Percentiles rank a stretch among this genome's conserved stretches.
These are phyloP conservation scores for Lachancea meyersii DNA, from an alignment of 805 yeast species.

Conservation along the genomic window DNA sequence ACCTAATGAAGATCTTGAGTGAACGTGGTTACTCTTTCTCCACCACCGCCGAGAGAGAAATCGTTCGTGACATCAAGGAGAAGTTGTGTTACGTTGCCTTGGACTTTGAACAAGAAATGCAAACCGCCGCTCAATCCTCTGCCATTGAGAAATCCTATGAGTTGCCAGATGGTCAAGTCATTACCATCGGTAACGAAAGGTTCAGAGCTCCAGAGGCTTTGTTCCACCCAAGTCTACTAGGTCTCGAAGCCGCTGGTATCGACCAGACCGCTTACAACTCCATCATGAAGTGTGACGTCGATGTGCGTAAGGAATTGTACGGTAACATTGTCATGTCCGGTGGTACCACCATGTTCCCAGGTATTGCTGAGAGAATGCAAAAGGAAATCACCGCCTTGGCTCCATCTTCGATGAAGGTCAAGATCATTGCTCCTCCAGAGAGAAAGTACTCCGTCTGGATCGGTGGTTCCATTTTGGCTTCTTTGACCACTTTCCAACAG, in stretches of 20 bases:
- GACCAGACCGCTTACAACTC: constrained; percentile 77
- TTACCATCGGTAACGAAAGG: constrained; percentile 99
- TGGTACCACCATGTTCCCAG: constrained; percentile 99
- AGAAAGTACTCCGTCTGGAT: constrained; percentile 99
- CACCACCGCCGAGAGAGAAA: constrained; percentile 98
- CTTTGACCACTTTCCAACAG: constrained; percentile 99
- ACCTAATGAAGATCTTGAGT: constrained; percentile 95
- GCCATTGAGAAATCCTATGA: constrained; percentile 98
- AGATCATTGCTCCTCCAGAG: constrained; percentile 99
- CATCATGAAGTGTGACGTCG: constrained; percentile 98
- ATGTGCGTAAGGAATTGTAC: constrained; percentile 97
- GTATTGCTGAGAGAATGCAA: constrained; percentile 99
- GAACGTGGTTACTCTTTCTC: constrained; percentile 99
- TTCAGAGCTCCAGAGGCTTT: constrained; percentile 99
- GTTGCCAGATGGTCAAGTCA: constrained; percentile 99
- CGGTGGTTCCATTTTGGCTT: constrained; percentile 99
- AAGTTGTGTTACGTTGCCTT: constrained; percentile 98
- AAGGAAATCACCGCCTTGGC: constrained; percentile 99
- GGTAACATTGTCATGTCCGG: constrained; percentile 99
- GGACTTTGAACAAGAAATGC: constrained; percentile 99
- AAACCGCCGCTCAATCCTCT: constrained; percentile 97
- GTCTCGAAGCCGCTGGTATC: constrained; percentile 95
- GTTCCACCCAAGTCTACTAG: constrained; percentile 93
- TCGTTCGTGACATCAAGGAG: constrained; percentile 85
- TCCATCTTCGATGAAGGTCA: constrained; percentile 99